A percentile compares a stretch with the other conserved stretches of the same genome.
Conservation (phyloP, 176 grass and related monocot genomes). For the Raddia guianensis region DNA sequence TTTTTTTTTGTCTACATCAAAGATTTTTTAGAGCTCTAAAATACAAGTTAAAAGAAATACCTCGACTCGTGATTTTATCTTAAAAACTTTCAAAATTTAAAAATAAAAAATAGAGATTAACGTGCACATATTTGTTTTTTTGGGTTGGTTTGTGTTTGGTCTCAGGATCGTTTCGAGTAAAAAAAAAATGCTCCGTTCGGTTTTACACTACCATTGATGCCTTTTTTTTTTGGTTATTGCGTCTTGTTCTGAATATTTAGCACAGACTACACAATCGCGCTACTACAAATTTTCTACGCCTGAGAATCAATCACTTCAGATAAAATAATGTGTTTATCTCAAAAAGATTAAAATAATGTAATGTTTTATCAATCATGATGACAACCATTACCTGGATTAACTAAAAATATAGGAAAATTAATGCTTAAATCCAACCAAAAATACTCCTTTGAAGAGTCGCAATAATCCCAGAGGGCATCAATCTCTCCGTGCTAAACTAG, state of each 20-base stretch:
- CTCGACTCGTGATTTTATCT: too few relatives aligned
- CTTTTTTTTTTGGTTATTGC: not conserved
- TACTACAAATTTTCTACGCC: not conserved
- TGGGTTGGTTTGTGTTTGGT: not conserved
- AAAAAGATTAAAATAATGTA: not conserved
- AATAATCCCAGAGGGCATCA: not conserved
- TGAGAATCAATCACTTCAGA: not conserved
- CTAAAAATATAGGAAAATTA: slow-evolving; percentile 17
- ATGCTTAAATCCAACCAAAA: slow-evolving; percentile 16
- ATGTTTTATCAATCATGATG: not conserved
- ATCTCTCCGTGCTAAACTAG: not conserved
- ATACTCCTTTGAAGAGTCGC: not conserved
- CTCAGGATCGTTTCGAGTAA: not conserved
- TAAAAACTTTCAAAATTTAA: too few relatives aligned
- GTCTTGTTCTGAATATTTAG: not conserved
- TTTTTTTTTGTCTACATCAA: too few relatives aligned
- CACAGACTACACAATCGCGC: not conserved
- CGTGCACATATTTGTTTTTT: not conserved
- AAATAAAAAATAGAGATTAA: too few relatives aligned
- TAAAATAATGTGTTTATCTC: too few relatives aligned
- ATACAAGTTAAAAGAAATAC: too few relatives aligned
- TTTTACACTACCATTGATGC: not conserved
- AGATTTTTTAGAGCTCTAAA: too few relatives aligned
- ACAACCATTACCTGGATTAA: not conserved
- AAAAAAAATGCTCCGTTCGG: not conserved